phyloP scores from a whole-genome alignment of 257 asterid species.

The Solanum lycopersicoides region DNA sequence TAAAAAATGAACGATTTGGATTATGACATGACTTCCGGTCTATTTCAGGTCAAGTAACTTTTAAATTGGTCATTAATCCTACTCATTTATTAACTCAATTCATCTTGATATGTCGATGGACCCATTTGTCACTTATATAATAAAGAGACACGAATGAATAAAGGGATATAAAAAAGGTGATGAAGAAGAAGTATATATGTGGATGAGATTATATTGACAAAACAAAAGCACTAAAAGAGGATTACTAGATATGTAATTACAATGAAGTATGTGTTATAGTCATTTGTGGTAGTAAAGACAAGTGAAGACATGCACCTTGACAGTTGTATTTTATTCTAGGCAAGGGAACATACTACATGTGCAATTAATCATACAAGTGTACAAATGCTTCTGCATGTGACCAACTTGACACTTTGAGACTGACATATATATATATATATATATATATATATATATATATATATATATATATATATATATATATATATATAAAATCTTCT shows the following conservation, averaged over 20 bases:
- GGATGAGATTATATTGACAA: constrained; percentile 1
- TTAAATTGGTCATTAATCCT: too few species aligned
- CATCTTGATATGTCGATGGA: not conserved
- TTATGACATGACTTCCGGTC: too few species aligned
- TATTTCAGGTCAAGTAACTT: too few species aligned
- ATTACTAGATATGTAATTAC: not conserved
- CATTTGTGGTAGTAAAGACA: constrained; percentile 38
- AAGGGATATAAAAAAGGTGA: constrained; percentile 11
- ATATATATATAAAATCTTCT: too few species aligned
- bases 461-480: too few species aligned
- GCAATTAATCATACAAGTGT: constrained; percentile 34
- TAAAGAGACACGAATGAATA: not conserved
- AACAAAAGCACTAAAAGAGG: not conserved
- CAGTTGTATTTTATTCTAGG: constrained; percentile 51
- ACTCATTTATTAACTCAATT: not conserved
- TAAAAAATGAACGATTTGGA: too few species aligned
- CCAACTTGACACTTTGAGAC: constrained; percentile 2
- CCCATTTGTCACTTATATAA: not conserved
- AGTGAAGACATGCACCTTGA: constrained; percentile 20
- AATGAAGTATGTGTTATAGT: constrained; percentile 4
- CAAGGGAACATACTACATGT: constrained; percentile 73
- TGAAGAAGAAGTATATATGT: not conserved
- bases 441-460: too few species aligned
- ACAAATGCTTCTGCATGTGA: constrained; percentile 10
- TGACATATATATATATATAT: not conserved